These are phyloP conservation scores for Penicillium coprophilum DNA, from an alignment of 495 filamentous ascomycete species.

Conservation along the genomic window DNA sequence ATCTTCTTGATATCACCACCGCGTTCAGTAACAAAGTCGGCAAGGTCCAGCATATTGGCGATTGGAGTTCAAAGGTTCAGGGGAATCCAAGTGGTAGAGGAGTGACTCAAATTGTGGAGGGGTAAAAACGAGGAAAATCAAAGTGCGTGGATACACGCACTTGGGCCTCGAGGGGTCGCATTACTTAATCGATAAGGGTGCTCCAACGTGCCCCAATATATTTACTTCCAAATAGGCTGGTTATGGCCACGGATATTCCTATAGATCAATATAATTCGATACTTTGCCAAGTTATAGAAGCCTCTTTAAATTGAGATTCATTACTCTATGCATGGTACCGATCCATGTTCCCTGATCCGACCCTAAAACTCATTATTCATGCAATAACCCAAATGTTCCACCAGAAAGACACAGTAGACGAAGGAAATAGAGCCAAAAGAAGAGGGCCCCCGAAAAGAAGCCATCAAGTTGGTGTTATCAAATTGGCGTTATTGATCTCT, in stretches of 20 bases:
- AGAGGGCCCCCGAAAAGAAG: not conserved
- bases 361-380: slow-evolving; percentile 25
- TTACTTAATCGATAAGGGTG: slow-evolving; percentile 23
- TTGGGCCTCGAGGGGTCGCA: slow-evolving; percentile 9
- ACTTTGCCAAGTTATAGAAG: not conserved
- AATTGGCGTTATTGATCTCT: slow-evolving; percentile 2
- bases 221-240: slow-evolving; percentile 8
- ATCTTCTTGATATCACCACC: slow-evolving; percentile 88
- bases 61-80: slow-evolving; percentile 6
- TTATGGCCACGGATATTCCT: slow-evolving; percentile 10
- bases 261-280: not conserved
- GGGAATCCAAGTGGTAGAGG: slow-evolving; percentile 16
- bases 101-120: slow-evolving; percentile 26
- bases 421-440: not conserved
- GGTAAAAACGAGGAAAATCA: slow-evolving; percentile 28
- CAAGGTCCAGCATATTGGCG: slow-evolving; percentile 69
- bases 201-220: not conserved
- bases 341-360: slow-evolving; percentile 19
- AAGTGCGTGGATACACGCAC: slow-evolving; percentile 15
- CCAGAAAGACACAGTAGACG: slow-evolving; percentile 16
- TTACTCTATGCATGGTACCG: slow-evolving; percentile 31
- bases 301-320: slow-evolving; percentile 14
- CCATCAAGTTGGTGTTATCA: not conserved
- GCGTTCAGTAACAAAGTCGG: slow-evolving; percentile 79
- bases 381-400: slow-evolving; percentile 10